phyloP scores from a whole-genome alignment of 805 yeast species.

The Myxozyma lipomycoides region DNA sequence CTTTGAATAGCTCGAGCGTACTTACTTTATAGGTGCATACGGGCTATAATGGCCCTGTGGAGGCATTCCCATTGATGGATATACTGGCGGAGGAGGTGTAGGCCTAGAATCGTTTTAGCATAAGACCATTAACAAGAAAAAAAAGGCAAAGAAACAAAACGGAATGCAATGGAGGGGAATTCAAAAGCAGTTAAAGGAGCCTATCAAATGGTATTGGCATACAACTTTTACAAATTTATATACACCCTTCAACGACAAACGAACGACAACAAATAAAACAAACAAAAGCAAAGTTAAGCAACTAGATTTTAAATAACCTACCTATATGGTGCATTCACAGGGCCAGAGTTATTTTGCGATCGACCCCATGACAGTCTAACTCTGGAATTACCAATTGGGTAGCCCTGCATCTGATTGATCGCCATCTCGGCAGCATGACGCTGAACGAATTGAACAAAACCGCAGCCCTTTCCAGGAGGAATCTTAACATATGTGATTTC shows the following conservation, averaged over 20 bases:
- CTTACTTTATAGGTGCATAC: slow-evolving; percentile 35
- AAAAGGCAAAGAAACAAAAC: neutral
- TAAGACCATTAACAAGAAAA: slow-evolving; percentile 17
- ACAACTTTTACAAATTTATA: slow-evolving; percentile 9
- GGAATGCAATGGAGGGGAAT: neutral
- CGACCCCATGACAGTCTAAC: slow-evolving; percentile 88
- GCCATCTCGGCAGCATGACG: slow-evolving; percentile 83
- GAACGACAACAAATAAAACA: slow-evolving; percentile 3
- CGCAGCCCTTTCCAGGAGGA: slow-evolving; percentile 79
- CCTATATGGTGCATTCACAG: slow-evolving; percentile 35
- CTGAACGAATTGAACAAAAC: slow-evolving; percentile 77
- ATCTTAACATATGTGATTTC: slow-evolving; percentile 71
- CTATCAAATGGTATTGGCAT: too few species aligned
- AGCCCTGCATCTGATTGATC: slow-evolving; percentile 83
- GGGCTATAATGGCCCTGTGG: slow-evolving; percentile 37
- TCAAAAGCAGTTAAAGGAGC: slow-evolving; percentile 8
- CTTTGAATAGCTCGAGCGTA: neutral
- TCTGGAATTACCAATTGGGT: slow-evolving; percentile 77
- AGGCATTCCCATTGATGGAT: slow-evolving; percentile 37
- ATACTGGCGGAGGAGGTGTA: slow-evolving; percentile 37
- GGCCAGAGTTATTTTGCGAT: slow-evolving; percentile 40
- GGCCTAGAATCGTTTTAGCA: slow-evolving; percentile 31
- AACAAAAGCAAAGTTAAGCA: neutral
- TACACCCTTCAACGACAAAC: slow-evolving; percentile 11
- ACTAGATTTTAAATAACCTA: slow-evolving; percentile 14